These are phyloP conservation scores for Apiotrichum akiyoshidainum DNA, from an alignment of 1,284 basidiomycete species.

Conservation along the genomic window DNA sequence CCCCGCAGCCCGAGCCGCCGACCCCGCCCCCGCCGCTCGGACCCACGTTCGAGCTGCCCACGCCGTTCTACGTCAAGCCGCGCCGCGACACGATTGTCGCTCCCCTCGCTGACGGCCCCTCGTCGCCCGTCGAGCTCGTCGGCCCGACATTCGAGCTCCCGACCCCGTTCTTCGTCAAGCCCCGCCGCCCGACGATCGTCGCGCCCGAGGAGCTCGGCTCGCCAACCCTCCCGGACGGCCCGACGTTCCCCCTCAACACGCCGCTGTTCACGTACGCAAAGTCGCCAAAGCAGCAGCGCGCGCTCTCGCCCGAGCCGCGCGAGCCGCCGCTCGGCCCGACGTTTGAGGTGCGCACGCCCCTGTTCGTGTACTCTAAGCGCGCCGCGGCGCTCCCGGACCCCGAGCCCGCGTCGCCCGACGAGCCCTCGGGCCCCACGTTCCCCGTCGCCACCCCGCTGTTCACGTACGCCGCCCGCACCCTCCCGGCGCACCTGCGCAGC, in stretches of 20 bases:
- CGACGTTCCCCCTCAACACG: neutral
- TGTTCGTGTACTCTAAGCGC: neutral
- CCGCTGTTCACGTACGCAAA: neutral
- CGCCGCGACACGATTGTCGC: neutral
- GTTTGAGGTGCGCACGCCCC: neutral
- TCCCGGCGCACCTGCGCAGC: too few species aligned
- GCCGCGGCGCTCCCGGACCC: too few species aligned
- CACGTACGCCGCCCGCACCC: neutral
- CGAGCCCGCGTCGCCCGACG: neutral
- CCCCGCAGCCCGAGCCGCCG: neutral
- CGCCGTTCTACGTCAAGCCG: neutral
- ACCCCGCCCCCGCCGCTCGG: neutral
- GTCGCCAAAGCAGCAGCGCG: neutral
- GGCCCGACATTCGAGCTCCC: neutral
- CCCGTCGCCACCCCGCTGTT: conserved; percentile 1
- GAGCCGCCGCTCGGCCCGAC: neutral
- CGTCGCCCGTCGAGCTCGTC: neutral
- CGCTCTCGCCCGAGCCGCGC: neutral
- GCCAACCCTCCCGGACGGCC: neutral
- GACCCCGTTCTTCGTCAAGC: neutral
- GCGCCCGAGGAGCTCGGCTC: neutral
- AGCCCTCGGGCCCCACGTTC: neutral
- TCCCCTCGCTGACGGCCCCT: neutral
- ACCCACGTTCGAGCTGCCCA: neutral
- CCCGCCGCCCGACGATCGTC: neutral